phyloP scores from a whole-genome alignment of 805 yeast genomes.

The Torulaspora indica region DNA sequence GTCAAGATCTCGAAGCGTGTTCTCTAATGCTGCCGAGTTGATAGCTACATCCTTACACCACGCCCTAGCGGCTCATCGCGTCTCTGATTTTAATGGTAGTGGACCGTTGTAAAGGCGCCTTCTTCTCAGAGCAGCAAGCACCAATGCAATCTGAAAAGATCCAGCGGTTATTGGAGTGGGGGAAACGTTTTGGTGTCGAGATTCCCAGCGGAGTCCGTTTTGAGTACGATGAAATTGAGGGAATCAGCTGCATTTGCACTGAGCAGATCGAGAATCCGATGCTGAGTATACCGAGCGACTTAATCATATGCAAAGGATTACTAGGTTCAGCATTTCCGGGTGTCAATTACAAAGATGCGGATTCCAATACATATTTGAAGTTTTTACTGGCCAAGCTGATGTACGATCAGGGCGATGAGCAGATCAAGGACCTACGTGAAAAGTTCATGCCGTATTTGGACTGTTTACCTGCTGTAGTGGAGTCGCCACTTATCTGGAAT shows the following conservation, averaged over 20 bases:
- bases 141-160: constrained; percentile 4
- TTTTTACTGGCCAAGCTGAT: constrained; percentile 42
- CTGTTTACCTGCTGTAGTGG: constrained; percentile 45
- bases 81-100: neutral
- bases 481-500: constrained; percentile 61
- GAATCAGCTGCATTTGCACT: constrained; percentile 36
- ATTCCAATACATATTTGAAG: constrained; percentile 36
- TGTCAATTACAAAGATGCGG: constrained; percentile 3
- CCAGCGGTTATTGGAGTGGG: constrained; percentile 37
- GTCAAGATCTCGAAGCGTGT: neutral
- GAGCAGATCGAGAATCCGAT: constrained; percentile 25
- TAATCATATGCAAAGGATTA: constrained; percentile 31
- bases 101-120: neutral
- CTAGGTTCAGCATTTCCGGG: constrained; percentile 27
- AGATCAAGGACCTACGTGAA: constrained; percentile 9
- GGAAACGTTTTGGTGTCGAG: constrained; percentile 35
- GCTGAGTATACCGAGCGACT: constrained; percentile 28
- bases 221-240: constrained; percentile 31
- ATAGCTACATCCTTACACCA: neutral
- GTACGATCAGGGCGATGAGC: constrained; percentile 26
- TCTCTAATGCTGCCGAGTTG: neutral
- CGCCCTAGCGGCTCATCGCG: neutral
- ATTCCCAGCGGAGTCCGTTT: constrained; percentile 38
- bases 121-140: neutral
- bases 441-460: constrained; percentile 45